These are phyloP conservation scores for Claviceps lovelessii DNA, from an alignment of 2,329 filamentous ascomycete genomes.

Conservation along the genomic window DNA sequence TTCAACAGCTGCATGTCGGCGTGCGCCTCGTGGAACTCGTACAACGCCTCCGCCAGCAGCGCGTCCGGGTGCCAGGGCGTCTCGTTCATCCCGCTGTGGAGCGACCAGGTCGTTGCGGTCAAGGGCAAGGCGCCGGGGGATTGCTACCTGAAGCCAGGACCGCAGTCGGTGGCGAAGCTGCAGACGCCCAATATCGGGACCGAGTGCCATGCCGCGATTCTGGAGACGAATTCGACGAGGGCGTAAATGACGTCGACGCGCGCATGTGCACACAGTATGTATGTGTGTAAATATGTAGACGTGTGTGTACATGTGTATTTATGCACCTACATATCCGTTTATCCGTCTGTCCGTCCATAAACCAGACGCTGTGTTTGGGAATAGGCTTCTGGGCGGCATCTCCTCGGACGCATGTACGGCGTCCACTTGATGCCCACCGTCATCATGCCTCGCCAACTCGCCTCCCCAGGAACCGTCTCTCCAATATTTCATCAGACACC, in stretches of 20 bases:
- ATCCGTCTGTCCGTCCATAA: too few species aligned
- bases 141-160: conserved; percentile 5
- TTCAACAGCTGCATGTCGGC: conserved; percentile 34
- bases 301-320: too few species aligned
- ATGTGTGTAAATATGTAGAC: too few species aligned
- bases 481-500: too few species aligned
- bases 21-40: conserved; percentile 24
- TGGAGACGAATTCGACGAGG: not conserved
- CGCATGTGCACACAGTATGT: too few species aligned
- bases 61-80: conserved; percentile 5
- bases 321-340: too few species aligned
- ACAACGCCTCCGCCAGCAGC: conserved; percentile 2
- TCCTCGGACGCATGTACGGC: too few species aligned
- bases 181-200: conserved; percentile 3
- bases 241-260: not conserved
- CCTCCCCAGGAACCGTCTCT: too few species aligned
- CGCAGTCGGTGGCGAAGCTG: not conserved
- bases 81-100: conserved; percentile 9
- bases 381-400: too few species aligned
- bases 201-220: not conserved
- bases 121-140: conserved; percentile 3
- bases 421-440: too few species aligned
- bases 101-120: not conserved
- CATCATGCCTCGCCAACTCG: too few species aligned
- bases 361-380: too few species aligned